These are phyloP conservation scores for Euphrasia arctica DNA, from an alignment of 305 asterid species.

Conservation along the genomic window DNA sequence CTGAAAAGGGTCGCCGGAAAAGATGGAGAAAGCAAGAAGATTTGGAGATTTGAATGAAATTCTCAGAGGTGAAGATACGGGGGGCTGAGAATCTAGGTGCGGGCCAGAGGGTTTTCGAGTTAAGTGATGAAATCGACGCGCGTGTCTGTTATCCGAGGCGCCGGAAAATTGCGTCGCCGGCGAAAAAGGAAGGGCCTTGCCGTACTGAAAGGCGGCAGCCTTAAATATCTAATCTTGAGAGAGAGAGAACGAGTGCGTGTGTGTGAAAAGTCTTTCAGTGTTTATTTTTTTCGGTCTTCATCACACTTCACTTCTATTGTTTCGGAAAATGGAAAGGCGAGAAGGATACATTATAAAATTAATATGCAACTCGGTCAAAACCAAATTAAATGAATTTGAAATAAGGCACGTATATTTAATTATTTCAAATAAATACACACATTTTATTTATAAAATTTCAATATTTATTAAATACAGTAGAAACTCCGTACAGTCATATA, in stretches of 20 bases:
- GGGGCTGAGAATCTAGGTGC: conserved; percentile 19
- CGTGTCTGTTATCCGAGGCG: neutral
- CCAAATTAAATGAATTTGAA: too few species aligned
- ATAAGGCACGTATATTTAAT: too few species aligned
- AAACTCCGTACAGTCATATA: too few species aligned
- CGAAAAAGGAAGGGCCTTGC: conserved; percentile 11
- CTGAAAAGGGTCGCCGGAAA: conserved; percentile 1
- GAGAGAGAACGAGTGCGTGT: conserved; percentile 9
- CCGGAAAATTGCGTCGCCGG: conserved; percentile 25
- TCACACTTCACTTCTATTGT: neutral
- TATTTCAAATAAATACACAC: too few species aligned
- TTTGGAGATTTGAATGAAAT: conserved; percentile 18
- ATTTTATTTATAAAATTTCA: too few species aligned
- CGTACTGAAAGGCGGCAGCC: conserved; percentile 20
- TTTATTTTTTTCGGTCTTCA: conserved; percentile 26
- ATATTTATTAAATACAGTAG: too few species aligned
- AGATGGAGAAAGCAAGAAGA: conserved; percentile 9
- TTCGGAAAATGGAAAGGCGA: neutral
- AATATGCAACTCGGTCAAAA: neutral
- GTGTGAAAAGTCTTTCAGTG: neutral
- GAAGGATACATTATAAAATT: neutral
- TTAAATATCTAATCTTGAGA: conserved; percentile 11
- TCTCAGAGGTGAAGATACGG: neutral
- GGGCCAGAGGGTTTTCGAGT: neutral
- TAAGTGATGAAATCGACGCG: too few species aligned